These are phyloP conservation scores for Xanthoconium stramineum DNA, from an alignment of 768 basidiomycete genomes.

Conservation along the genomic window DNA sequence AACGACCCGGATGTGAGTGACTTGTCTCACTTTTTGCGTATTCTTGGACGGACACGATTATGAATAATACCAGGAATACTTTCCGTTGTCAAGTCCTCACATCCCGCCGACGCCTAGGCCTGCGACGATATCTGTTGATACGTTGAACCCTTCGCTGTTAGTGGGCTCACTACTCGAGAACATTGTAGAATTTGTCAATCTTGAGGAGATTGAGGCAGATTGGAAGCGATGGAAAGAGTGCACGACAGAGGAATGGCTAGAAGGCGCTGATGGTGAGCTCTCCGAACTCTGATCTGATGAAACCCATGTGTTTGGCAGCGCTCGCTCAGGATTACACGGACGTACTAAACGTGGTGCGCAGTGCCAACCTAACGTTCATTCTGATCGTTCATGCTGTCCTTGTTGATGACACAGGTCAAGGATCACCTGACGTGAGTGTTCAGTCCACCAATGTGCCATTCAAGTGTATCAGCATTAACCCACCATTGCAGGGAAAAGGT, in stretches of 20 bases:
- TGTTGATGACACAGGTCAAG: slow-evolving; percentile 19
- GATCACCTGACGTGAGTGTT: slow-evolving; percentile 27
- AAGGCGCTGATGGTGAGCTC: slow-evolving; percentile 28
- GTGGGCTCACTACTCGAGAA: slow-evolving; percentile 18
- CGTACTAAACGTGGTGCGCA: slow-evolving; percentile 23
- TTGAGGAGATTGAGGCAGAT: slow-evolving; percentile 19
- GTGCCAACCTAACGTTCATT: not conserved
- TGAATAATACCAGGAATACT: slow-evolving; percentile 15
- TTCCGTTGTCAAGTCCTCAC: slow-evolving; percentile 21
- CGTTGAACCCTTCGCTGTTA: slow-evolving; percentile 5
- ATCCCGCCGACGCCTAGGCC: slow-evolving; percentile 15
- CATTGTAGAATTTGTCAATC: slow-evolving; percentile 18
- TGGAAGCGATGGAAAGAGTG: slow-evolving; percentile 30
- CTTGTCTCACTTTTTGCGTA: not conserved
- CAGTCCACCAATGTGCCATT: not conserved
- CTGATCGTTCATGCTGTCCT: not conserved
- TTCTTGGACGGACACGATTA: not conserved
- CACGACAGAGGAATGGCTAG: slow-evolving; percentile 30
- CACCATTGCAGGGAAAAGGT: slow-evolving; percentile 19
- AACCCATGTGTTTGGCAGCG: slow-evolving; percentile 13
- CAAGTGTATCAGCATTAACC: slow-evolving; percentile 1
- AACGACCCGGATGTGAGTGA: slow-evolving; percentile 20
- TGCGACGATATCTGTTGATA: not conserved
- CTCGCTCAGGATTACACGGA: slow-evolving; percentile 16
- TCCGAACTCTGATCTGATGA: not conserved